Percentiles rank a stretch among this genome's conserved stretches.
Conservation (phyloP, 2,329 filamentous ascomycete species). For the Ploettnerulaceae sp. region DNA sequence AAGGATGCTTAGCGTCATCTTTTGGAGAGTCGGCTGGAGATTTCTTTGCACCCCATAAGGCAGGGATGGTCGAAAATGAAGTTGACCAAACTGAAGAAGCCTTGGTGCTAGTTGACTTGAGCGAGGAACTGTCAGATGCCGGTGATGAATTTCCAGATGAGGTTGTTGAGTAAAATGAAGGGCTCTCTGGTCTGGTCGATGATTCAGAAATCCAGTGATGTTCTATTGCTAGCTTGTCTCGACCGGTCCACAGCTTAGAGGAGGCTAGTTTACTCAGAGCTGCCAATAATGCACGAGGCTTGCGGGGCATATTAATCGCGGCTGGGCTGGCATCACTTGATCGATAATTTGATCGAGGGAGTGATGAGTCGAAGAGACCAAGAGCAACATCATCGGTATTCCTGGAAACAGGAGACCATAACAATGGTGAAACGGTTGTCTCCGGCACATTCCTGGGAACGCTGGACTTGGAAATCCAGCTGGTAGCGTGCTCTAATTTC, state of each 20-base stretch:
- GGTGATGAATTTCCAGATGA: constrained; percentile 31
- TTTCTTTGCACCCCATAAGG: constrained; percentile 19
- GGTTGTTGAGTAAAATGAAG: constrained; percentile 27
- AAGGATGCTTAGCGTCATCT: constrained; percentile 16
- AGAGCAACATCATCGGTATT: background rate
- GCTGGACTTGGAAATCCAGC: constrained; percentile 17
- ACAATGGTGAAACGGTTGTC: background rate
- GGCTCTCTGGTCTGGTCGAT: constrained; percentile 29
- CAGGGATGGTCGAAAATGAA: constrained; percentile 1
- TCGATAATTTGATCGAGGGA: constrained; percentile 19
- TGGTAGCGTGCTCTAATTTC: background rate
- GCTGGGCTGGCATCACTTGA: constrained; percentile 23
- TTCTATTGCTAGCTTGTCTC: constrained; percentile 16
- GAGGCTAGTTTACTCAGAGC: constrained; percentile 23
- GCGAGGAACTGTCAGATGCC: constrained; percentile 29
- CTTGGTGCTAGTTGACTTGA: constrained; percentile 33
- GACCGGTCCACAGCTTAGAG: constrained; percentile 26
- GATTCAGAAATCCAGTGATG: constrained; percentile 35
- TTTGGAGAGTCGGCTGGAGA: constrained; percentile 11
- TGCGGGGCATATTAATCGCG: constrained; percentile 25
- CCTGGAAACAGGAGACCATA: constrained; percentile 18
- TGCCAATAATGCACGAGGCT: constrained; percentile 13
- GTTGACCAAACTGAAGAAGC: constrained; percentile 30
- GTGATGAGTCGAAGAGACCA: constrained; percentile 24
- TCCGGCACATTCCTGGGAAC: background rate